These are phyloP conservation scores for Physcia stellaris DNA, from an alignment of 495 filamentous ascomycete species.

Conservation along the genomic window DNA sequence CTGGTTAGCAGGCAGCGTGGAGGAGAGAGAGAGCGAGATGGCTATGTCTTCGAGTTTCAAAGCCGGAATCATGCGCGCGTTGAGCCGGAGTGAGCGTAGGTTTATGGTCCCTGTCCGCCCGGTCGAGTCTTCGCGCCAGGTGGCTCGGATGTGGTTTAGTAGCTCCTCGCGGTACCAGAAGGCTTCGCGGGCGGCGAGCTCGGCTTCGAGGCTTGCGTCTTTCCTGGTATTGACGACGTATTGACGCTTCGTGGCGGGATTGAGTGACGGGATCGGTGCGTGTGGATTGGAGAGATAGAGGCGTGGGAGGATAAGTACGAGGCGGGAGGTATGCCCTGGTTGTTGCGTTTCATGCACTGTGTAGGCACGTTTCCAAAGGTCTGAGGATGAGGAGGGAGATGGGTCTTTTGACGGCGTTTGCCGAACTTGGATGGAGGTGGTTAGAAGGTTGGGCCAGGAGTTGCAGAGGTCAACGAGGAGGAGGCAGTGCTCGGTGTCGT, in stretches of 20 bases:
- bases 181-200: conserved; percentile 64
- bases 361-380: conserved; percentile 22
- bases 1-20: conserved; percentile 8
- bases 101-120: conserved; percentile 56
- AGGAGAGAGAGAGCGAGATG: conserved; percentile 44
- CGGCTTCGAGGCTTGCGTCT: conserved; percentile 63
- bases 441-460: conserved; percentile 66
- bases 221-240: conserved; percentile 68
- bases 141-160: conserved; percentile 52
- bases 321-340: conserved; percentile 64
- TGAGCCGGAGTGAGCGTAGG: conserved; percentile 58
- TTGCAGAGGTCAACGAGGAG: conserved; percentile 77
- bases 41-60: conserved; percentile 69
- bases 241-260: conserved; percentile 60
- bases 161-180: conserved; percentile 90
- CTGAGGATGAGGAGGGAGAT: conserved; percentile 1
- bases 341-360: conserved; percentile 47
- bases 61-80: conserved; percentile 67
- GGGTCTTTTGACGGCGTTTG: conserved; percentile 10
- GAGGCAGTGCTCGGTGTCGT: conserved; percentile 61
- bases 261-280: conserved; percentile 65
- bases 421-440: conserved; percentile 38
- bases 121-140: conserved; percentile 52
- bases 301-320: conserved; percentile 63
- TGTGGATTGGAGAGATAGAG: conserved; percentile 65